phyloP scores from a whole-genome alignment of 1,284 basidiomycete species.

The Leccinum subrobustum region DNA sequence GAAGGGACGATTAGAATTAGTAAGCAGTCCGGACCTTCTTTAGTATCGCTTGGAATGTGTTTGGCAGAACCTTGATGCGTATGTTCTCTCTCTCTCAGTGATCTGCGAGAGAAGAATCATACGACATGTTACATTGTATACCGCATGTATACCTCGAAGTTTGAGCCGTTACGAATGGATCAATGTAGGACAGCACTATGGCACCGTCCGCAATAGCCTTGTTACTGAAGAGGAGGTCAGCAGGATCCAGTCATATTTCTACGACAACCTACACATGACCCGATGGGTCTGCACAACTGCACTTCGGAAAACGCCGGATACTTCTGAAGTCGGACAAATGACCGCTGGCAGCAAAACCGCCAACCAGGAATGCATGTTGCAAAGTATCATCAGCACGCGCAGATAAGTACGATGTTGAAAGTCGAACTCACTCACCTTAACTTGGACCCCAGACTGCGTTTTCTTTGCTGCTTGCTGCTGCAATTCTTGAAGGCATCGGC shows the following conservation, averaged over 20 bases:
- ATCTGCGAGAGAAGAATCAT: constrained; percentile 30
- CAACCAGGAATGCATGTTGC: constrained; percentile 31
- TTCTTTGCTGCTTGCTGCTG: constrained; percentile 27
- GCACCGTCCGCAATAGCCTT: constrained; percentile 58
- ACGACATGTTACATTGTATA: constrained; percentile 24
- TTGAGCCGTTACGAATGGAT: constrained; percentile 46
- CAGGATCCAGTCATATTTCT: background rate
- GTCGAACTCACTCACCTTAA: background rate
- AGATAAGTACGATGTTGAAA: background rate
- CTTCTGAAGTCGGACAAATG: constrained; percentile 42
- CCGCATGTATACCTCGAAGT: constrained; percentile 47
- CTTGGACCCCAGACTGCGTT: constrained; percentile 19
- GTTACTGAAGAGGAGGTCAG: constrained; percentile 37
- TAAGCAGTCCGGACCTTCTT: background rate
- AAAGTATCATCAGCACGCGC: background rate
- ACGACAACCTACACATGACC: constrained; percentile 35
- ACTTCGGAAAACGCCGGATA: constrained; percentile 31
- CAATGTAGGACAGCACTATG: constrained; percentile 44
- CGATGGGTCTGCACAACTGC: constrained; percentile 36
- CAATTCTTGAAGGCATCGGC: constrained; percentile 35
- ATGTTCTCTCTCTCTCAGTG: background rate
- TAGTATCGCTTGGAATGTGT: constrained; percentile 31
- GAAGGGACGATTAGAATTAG: too few relatives aligned
- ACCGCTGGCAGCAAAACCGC: constrained; percentile 51
- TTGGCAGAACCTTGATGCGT: constrained; percentile 16